phyloP scores from a whole-genome alignment of 176 grass and related monocot genomes.

The Aegilops speltoides region DNA sequence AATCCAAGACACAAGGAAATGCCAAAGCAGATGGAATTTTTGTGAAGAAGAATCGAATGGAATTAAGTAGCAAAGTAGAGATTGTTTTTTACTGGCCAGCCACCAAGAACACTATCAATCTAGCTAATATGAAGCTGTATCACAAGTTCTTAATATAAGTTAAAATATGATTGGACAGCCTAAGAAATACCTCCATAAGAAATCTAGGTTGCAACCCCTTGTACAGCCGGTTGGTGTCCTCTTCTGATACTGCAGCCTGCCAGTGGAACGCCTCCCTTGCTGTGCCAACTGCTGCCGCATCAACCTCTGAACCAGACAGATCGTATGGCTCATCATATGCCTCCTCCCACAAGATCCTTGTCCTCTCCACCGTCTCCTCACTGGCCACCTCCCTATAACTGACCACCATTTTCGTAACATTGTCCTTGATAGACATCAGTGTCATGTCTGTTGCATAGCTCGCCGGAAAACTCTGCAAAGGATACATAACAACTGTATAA shows the following conservation, averaged over 20 bases:
- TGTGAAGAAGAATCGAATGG: not conserved
- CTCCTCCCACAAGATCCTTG: constrained; percentile 64
- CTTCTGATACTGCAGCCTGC: constrained; percentile 42
- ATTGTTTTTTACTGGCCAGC: not conserved
- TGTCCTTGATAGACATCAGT: constrained; percentile 29
- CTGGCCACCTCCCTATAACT: constrained; percentile 43
- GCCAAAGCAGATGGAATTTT: not conserved
- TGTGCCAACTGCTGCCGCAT: constrained; percentile 14
- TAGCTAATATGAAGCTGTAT: constrained; percentile 4
- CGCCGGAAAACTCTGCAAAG: constrained; percentile 69
- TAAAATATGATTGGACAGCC: not conserved
- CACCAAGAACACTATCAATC: not conserved
- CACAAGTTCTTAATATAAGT: not conserved
- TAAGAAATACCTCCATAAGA: constrained; percentile 72
- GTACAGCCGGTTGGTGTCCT: constrained; percentile 63
- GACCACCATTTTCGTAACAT: constrained; percentile 26
- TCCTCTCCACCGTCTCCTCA: constrained; percentile 40
- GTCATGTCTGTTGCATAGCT: constrained; percentile 58
- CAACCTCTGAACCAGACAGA: constrained; percentile 56
- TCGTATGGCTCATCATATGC: constrained; percentile 76
- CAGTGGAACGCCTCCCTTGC: constrained; percentile 62
- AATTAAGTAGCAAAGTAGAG: not conserved
- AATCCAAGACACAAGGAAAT: not conserved
- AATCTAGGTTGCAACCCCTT: constrained; percentile 81
- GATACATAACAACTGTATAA: constrained; percentile 1